Conservation (phyloP, 2,329 filamentous ascomycete genomes). For the Epicoccum sorghinum region DNA sequence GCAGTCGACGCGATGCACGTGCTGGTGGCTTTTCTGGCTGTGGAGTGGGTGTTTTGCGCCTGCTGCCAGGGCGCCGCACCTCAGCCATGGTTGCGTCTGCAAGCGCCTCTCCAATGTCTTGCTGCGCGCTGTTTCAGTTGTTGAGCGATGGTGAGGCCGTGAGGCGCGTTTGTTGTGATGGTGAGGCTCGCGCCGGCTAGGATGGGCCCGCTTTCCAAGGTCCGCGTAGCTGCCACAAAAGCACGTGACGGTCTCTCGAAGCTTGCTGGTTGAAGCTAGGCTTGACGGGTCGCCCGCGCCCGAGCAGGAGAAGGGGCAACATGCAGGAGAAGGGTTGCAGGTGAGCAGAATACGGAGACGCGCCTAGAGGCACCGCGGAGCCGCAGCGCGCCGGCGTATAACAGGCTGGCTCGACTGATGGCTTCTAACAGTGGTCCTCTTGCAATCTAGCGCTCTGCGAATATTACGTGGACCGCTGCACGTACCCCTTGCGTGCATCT, state of each 20-base stretch:
- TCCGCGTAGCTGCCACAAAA: constrained; percentile 9
- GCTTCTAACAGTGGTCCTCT: not conserved
- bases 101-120: constrained; percentile 1
- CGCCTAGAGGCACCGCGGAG: constrained; percentile 3
- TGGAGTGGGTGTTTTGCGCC: constrained; percentile 42
- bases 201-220: not conserved
- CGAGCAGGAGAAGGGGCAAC: constrained; percentile 26
- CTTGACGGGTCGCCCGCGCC: not conserved
- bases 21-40: constrained; percentile 29
- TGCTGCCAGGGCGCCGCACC: constrained; percentile 40
- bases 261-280: constrained; percentile 18
- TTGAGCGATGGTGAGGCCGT: constrained; percentile 5
- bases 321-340: constrained; percentile 29
- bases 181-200: constrained; percentile 10
- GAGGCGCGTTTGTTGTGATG: constrained; percentile 21
- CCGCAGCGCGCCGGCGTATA: constrained; percentile 10
- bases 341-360: constrained; percentile 16
- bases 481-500: constrained; percentile 37
- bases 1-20: constrained; percentile 40
- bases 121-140: not conserved
- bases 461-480: constrained; percentile 19
- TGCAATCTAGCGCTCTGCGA: constrained; percentile 6
- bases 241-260: constrained; percentile 20
- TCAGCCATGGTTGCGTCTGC: constrained; percentile 37
- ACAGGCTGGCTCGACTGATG: constrained; percentile 7